Conservation (phyloP, 1,284 basidiomycete species). For the Ganoderma resinaceum region DNA sequence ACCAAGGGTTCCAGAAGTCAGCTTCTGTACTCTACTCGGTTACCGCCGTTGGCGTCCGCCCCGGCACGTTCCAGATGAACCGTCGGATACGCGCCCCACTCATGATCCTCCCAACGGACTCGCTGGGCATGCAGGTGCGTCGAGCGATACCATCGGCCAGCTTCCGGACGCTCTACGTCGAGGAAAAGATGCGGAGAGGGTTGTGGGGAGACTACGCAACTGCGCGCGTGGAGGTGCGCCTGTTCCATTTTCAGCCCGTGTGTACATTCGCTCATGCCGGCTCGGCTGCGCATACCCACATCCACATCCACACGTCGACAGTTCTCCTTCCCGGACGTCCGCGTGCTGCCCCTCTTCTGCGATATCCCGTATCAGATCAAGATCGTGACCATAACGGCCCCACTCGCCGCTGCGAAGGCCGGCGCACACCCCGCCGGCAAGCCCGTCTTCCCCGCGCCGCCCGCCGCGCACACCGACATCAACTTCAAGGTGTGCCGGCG, state of each 20-base stretch:
- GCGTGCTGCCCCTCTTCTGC: constrained; percentile 19
- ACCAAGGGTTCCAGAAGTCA: constrained; percentile 1
- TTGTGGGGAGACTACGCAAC: constrained; percentile 34
- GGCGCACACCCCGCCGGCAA: constrained; percentile 13
- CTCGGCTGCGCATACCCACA: neutral
- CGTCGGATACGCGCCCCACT: constrained; percentile 23
- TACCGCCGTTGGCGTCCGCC: constrained; percentile 30
- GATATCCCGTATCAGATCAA: constrained; percentile 21
- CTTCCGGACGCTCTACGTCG: constrained; percentile 15
- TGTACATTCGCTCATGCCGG: neutral
- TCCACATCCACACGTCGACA: constrained; percentile 4
- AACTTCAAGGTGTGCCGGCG: constrained; percentile 15
- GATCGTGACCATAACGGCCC: constrained; percentile 20
- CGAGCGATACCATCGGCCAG: neutral
- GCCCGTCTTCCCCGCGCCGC: constrained; percentile 23
- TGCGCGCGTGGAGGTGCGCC: constrained; percentile 27
- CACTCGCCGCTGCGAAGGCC: constrained; percentile 16
- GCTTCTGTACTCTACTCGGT: constrained; percentile 28
- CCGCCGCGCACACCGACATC: constrained; percentile 10
- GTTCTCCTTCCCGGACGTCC: constrained; percentile 26
- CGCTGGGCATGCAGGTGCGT: constrained; percentile 13
- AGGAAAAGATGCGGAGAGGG: constrained; percentile 29
- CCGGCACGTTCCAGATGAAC: constrained; percentile 29
- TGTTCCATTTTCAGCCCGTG: neutral
- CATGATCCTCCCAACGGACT: constrained; percentile 31